Evolutionary conservation across 306 rosid genomes (phyloP).

Genomic region (Prunus fruticosa): DNA sequence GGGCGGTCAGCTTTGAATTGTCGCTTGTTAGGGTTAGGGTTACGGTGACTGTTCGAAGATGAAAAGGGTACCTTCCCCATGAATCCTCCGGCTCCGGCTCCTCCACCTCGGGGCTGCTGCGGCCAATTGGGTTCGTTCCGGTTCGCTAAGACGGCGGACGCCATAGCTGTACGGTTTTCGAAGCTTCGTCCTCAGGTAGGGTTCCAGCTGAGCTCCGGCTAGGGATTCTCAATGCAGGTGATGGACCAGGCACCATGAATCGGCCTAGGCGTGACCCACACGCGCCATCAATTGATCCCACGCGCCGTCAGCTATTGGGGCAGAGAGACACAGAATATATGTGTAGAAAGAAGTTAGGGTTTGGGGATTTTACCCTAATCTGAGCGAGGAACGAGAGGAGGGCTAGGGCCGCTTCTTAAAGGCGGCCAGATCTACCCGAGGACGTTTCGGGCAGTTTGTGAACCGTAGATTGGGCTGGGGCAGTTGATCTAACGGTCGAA

Average conservation of each 20-base stretch:
- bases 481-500: constrained; percentile 24
- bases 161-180: constrained; percentile 45
- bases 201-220: constrained; percentile 45
- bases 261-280: background rate
- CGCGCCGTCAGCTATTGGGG: constrained; percentile 31
- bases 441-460: constrained; percentile 31
- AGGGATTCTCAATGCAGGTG: constrained; percentile 38
- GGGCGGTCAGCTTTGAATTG: constrained; percentile 27
- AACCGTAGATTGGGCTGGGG: constrained; percentile 16
- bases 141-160: constrained; percentile 80
- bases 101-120: constrained; percentile 60
- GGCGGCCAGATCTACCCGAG: constrained; percentile 86
- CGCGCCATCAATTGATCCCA: constrained; percentile 28
- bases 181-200: constrained; percentile 14
- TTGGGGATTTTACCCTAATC: constrained; percentile 62
- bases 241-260: constrained; percentile 36
- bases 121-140: constrained; percentile 73
- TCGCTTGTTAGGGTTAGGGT: constrained; percentile 49
- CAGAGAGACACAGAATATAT: background rate
- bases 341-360: constrained; percentile 32
- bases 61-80: constrained; percentile 75
- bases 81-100: constrained; percentile 60
- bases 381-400: constrained; percentile 56
- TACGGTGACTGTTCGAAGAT: constrained; percentile 62
- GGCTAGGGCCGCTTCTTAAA: constrained; percentile 71